Base-by-base conservation (phyloP, 768 basidiomycete species). In the Basidioascus undulatus region DNA sequence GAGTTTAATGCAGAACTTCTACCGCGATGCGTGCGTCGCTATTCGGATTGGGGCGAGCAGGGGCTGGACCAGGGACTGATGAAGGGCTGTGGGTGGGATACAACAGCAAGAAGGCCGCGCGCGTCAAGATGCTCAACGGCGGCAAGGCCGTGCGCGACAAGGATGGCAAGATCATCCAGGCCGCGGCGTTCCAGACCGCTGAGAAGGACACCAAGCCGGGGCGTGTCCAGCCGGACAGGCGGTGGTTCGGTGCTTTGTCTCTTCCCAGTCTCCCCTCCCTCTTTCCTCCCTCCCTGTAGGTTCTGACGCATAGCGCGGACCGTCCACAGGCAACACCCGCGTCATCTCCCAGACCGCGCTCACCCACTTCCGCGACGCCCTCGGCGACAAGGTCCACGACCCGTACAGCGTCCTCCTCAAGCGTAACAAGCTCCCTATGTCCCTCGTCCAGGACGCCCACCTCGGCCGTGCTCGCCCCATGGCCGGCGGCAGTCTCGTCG, bases 341-440 rank as follows among this genome's bases (percentile, higher is more conserved):
- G 89, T 94, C 27, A 94, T 98, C 54, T 86, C 83, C 18, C 89
- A 98, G 56, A 78, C 73, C 20, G 87, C 89, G 12, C 63, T 98
- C 51, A 86, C 92, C 53, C 92, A 94, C 59, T 98, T 98, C 63
- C 66, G 89, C 39, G 83, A 79, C 12, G 83, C 80, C 52, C 68
- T 98, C 34, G 66, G 70, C 19, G 64, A 68, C 11, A 82, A 74
- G 57, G 82, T 83, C 51, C 69, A 81, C 60, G 87, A 96, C 53
- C 92, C 92, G 1, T 98, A 96, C 55, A 86, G 84, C 8, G 89
- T 98, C 10, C 68, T 98, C 26, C 59, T 98, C 37, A 75, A 76
- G 44, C 68, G 86, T 44, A 96, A 94, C 61, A 96, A 96, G 59
- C 66, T 98, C 12, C 89, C 89, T 4, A 92, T 98, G 86, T 82